These are phyloP conservation scores for Pterula multifida DNA, from an alignment of 1,284 basidiomycete genomes.

Conservation along the genomic window DNA sequence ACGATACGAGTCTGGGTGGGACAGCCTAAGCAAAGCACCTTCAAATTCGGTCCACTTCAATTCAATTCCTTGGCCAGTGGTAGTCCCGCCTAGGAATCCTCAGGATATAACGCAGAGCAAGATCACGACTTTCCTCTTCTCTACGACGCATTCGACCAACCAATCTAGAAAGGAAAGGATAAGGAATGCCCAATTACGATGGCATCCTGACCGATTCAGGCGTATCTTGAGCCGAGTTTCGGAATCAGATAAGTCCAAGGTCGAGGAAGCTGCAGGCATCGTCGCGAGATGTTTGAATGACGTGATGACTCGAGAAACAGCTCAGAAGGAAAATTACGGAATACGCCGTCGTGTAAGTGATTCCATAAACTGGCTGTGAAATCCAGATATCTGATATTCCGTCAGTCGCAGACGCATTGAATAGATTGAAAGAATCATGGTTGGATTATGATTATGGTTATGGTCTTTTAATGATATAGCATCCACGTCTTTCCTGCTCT, in stretches of 20 bases:
- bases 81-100: constrained; percentile 25
- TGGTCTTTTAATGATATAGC: too few species aligned
- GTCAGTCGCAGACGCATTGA: constrained; percentile 1
- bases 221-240: constrained; percentile 38
- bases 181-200: constrained; percentile 49
- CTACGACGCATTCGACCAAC: constrained; percentile 43
- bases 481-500: neutral
- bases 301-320: constrained; percentile 33
- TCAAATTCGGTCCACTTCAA: constrained; percentile 39
- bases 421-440: neutral
- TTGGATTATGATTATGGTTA: neutral
- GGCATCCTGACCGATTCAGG: constrained; percentile 69
- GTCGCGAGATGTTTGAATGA: constrained; percentile 65
- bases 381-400: neutral
- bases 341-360: neutral
- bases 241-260: constrained; percentile 38
- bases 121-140: constrained; percentile 47
- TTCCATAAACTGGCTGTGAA: neutral
- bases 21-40: constrained; percentile 24
- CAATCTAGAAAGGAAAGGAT: constrained; percentile 52
- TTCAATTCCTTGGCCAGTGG: constrained; percentile 60
- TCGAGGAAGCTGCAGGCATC: constrained; percentile 57
- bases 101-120: constrained; percentile 37
- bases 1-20: constrained; percentile 52
- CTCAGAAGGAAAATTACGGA: neutral